Evolutionary conservation across 2,329 filamentous ascomycete genomes (phyloP), one percentile per base, ranked within the genome.

Genomic region (Triangularia setosa): DNA sequence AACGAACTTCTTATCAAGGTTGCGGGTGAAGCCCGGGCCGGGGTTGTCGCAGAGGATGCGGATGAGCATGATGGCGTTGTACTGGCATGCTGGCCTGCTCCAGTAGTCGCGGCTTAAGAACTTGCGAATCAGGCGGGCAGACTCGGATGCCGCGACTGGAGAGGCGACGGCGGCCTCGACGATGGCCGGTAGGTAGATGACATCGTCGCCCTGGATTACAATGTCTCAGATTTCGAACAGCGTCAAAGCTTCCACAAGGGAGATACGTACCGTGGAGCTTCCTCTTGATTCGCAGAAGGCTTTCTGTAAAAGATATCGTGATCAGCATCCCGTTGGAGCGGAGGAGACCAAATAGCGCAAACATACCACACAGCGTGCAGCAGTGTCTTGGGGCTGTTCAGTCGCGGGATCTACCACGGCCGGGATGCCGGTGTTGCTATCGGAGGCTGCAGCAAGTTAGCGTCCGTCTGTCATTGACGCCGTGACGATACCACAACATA

Each of bases 141-240:
- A 92, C 72, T 93, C 90, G 68, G 89, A 87, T 24, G 94, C 93
- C 5, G 95, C 95, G 56, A 83, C 81, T 8, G 95, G 94, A 56
- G 92, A 96, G 27, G 93, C 97, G 76, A 98, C 95, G 80, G 93
- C 93, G 60, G 90, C 87, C 74, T 98, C 95, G 79, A 99, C 95
- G 70, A 99, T 97, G 65, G 89, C 87, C 8, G 95, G 95, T 35
- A 98, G 89, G 74, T 93, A 92, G 65, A 97, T 88, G 68, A 96
- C 93, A 80, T 98, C 95, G 76, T 96, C 91, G 74, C 89, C 91
- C 84, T 92, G 76, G 12, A 58, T 48, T 7, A 48, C 40, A 48
- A 21, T 48, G 40, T 48, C 40, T 48, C 40, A 54, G 12, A 21
- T 35, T 11, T 35, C 24, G 16, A 56, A 5, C 58, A 63, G 60